Evolutionary conservation across 805 yeast genomes (phyloP), one percentile per base, ranked within the genome.

Genomic region (Saturnispora serradocipensis): DNA sequence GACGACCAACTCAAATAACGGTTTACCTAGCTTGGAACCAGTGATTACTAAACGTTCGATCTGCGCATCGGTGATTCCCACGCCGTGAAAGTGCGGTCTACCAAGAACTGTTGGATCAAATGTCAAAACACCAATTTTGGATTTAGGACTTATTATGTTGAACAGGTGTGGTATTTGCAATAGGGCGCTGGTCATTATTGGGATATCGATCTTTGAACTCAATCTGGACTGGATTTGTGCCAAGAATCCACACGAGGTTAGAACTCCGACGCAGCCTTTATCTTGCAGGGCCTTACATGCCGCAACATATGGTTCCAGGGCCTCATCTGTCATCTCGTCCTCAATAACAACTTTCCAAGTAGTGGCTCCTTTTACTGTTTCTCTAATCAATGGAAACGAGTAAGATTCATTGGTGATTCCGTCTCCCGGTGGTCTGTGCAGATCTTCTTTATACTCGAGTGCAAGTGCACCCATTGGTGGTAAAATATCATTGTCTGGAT

Each of bases 221-320:
- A 67, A 32, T 16, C 63, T 54, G 10, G 54, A 30, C 44, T 68
- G 71, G 18, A 62, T 55, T 39, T 64, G 66, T 2, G 70, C 67
- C 4, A 68, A 57, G 52, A 67, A 68, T 11, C 71, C 71, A 57
- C 71, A 68, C 2, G 70, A 65, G 4, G 71, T 66, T 22, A 65
- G 61, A 13, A 65, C 55, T 16, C 70, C 71, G 49, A 65, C 54
- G 8, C 69, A 69, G 9, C 72, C 72, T 40, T 61, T 58, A 0
- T 57, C 56, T 13, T 59, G 60, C 11, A 67, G 50, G n/a, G 51
- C 55, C 16, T 58, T 45, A 30, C 64, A 61, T 4, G 66, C 66
- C 20, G 60, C 61, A 28, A 60, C 59, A 54, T 63, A 65, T 2
- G 49, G 46, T n/a, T 65, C 58, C 1, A 67, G 48, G 53, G 63